Percentiles rank a stretch among this genome's conserved stretches.
Evolutionary conservation across 1,284 basidiomycete genomes (phyloP).

Genomic region (Ceraceosorus guamensis): DNA sequence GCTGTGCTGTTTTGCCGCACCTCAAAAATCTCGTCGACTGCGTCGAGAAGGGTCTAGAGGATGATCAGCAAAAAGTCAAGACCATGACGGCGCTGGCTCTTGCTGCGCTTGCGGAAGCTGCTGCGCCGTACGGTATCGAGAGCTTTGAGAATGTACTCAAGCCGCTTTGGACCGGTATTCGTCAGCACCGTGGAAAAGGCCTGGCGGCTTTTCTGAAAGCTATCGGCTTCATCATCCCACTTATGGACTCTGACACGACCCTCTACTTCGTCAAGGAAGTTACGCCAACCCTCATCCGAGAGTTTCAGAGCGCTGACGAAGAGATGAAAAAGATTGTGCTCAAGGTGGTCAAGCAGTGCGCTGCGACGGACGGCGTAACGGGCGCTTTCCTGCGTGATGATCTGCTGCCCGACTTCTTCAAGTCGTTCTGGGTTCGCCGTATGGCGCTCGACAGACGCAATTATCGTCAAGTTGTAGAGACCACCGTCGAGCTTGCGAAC

Average conservation of each 20-base stretch:
- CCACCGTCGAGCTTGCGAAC: slow-evolving; percentile 92
- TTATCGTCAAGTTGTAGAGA: slow-evolving; percentile 95
- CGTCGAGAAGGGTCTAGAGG: slow-evolving; percentile 87
- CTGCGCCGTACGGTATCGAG: slow-evolving; percentile 98
- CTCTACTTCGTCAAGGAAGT: slow-evolving; percentile 48
- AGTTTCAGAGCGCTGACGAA: slow-evolving; percentile 98
- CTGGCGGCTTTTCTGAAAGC: slow-evolving; percentile 97
- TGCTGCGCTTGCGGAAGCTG: slow-evolving; percentile 93
- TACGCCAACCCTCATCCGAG: slow-evolving; percentile 66
- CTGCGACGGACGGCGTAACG: slow-evolving; percentile 70
- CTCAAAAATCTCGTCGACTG: slow-evolving; percentile 93
- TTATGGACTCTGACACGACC: slow-evolving; percentile 85
- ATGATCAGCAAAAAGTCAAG: slow-evolving; percentile 97
- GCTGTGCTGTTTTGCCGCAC: slow-evolving; percentile 96
- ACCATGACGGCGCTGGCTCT: slow-evolving; percentile 97
- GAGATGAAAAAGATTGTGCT: slow-evolving; percentile 99
- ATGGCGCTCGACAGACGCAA: slow-evolving; percentile 97
- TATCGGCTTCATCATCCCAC: slow-evolving; percentile 97
- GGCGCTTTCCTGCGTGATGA: slow-evolving; percentile 63
- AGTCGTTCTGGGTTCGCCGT: slow-evolving; percentile 86
- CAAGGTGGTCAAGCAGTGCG: slow-evolving; percentile 98
- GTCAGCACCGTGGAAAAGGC: slow-evolving; percentile 94
- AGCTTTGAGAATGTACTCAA: slow-evolving; percentile 98
- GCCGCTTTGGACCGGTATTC: slow-evolving; percentile 94
- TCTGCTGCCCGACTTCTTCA: slow-evolving; percentile 99